These are phyloP conservation scores for Ceratocystis ficicola DNA, from an alignment of 2,329 filamentous ascomycete species.

Conservation along the genomic window DNA sequence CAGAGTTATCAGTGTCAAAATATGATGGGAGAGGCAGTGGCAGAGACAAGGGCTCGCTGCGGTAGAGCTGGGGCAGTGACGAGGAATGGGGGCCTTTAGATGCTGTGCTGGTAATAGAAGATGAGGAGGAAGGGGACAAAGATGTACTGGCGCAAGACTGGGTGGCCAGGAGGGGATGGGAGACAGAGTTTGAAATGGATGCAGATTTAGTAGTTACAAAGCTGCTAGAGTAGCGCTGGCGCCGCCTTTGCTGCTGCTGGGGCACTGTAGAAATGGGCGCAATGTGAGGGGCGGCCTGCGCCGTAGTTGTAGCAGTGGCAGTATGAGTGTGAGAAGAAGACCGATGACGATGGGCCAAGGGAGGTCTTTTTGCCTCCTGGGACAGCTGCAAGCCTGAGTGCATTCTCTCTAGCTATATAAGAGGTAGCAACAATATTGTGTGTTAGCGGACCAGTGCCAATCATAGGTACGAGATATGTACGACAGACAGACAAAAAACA, in stretches of 20 bases:
- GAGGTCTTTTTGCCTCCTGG: conserved; percentile 16
- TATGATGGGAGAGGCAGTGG: neutral
- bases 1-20: conserved; percentile 2
- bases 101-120: neutral
- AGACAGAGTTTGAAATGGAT: conserved; percentile 2
- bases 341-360: conserved; percentile 10
- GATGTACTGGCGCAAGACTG: neutral
- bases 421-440: neutral
- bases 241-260: neutral
- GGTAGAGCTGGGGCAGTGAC: neutral
- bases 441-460: conserved; percentile 6
- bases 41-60: conserved; percentile 1
- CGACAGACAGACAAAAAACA: neutral
- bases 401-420: conserved; percentile 18
- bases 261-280: neutral
- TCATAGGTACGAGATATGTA: neutral
- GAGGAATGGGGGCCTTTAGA: neutral
- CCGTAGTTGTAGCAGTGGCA: too few relatives aligned
- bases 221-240: neutral
- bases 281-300: neutral
- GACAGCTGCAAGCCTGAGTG: conserved; percentile 10
- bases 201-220: neutral
- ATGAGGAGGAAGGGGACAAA: too few relatives aligned
- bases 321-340: conserved; percentile 6
- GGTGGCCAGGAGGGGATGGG: neutral